phyloP scores from a whole-genome alignment of 2,329 filamentous ascomycete species.

The Fusarium sp. region DNA sequence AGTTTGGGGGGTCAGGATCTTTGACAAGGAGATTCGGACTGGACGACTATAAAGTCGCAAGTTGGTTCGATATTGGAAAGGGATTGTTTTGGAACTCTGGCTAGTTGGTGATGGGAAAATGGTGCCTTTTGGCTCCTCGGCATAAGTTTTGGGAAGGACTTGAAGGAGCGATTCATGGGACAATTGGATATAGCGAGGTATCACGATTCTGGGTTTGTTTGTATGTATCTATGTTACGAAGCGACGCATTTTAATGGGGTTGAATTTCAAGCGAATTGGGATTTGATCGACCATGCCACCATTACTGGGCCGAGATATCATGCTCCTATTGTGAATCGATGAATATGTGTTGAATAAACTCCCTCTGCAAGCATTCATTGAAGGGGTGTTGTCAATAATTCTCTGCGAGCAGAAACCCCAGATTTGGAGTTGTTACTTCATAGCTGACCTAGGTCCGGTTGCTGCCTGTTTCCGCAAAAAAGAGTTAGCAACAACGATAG shows the following conservation, averaged over 20 bases:
- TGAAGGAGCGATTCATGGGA: slow-evolving; percentile 13
- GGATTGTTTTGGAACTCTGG: slow-evolving; percentile 15
- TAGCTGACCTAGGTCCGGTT: background rate
- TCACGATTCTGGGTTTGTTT: slow-evolving; percentile 5
- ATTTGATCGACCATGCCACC: background rate
- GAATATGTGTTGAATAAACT: background rate
- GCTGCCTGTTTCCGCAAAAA: background rate
- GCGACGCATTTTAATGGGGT: slow-evolving; percentile 7
- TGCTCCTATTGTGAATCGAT: background rate
- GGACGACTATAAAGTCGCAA: slow-evolving; percentile 43
- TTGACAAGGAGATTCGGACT: slow-evolving; percentile 66
- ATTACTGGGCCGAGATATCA: background rate
- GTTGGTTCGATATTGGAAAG: background rate
- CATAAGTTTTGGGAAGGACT: slow-evolving; percentile 4
- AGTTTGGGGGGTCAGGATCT: slow-evolving; percentile 64
- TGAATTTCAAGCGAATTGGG: background rate
- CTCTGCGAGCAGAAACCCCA: background rate
- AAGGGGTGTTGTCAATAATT: background rate
- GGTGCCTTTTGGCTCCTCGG: slow-evolving; percentile 18
- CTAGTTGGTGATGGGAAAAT: background rate
- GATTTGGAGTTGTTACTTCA: background rate
- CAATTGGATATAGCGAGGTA: background rate
- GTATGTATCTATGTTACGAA: slow-evolving; percentile 8
- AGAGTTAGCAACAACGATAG: background rate
- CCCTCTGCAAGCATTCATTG: too few relatives aligned